Base-by-base conservation (phyloP, 768 basidiomycete genomes). In the Pleurotus platypus region DNA sequence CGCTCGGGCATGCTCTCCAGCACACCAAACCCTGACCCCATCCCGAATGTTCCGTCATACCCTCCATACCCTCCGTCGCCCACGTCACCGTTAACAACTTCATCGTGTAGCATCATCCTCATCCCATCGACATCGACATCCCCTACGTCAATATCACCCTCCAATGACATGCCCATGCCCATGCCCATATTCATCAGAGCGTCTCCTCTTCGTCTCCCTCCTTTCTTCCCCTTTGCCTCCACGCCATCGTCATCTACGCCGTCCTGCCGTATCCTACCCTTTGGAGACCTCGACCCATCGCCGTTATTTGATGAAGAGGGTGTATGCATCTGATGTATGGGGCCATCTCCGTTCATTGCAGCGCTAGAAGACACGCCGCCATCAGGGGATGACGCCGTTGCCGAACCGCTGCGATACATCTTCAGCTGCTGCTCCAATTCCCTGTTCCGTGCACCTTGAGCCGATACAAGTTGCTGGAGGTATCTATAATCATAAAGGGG, bases 381-480 rank as follows among this genome's bases (percentile, higher is more conserved):
- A 43, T 35, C 37, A 24, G 16, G 3, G 12, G 58, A 59, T 40
- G 62, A 57, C 16, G 68, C 47, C 60, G 70, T 46, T 53, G 66
- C 51, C 59, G 55, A 54, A 40, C 66, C 62, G 48, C 65, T 70
- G 49, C 80, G 69, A 62, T 76, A 79, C 46, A 60, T 67, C 46
- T 80, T 78, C 38, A 92, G 79, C 70, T 88, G 84, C 50, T 80
- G 79, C 69, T 94, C 92, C 46, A 94, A 76, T 64, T 92, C 90
- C 39, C 88, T 75, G 67, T 91, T 92, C 6, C 91, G 77, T 39
- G 80, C 81, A 2, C 89, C 89, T 64, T 93, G 92, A 0, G 84
- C 87, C 2, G 81, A 82, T 8, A 94, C 91, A 55, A 94, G 85
- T 62, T 93, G 92, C 67, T 94, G 92, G 9, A 94, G 82, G 69